Evolutionary conservation across 305 asterid species (phyloP), one percentile per base, ranked within the genome.

Genomic region (Rubia peregrina): DNA sequence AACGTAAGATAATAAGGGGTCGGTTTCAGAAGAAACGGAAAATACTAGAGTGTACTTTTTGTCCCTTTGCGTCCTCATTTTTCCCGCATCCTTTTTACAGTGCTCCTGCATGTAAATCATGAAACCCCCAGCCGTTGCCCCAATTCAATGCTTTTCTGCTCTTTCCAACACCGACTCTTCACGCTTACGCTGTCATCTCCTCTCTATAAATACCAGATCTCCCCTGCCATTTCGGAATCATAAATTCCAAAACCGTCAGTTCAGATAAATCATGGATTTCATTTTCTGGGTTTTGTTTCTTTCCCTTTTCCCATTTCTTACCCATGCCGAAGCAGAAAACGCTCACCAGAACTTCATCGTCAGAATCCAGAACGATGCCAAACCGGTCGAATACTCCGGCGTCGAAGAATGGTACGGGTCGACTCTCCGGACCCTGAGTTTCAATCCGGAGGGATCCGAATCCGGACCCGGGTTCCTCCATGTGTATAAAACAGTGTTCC

Each of bases 401-500:
- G 82, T 83, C 0, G 81, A 88, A 43, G 77, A 81, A 1, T 91
- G 98, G 98, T 91, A 89, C 69, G 80, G 76, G 61, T 74, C 93
- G 73, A 89, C 98, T 68, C 93, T 91, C 21, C 74, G 61, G 51
- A 80, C 80, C 75, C 82, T 91, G 1, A 74, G 49, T 69, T 81
- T 87, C 0, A 67, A 72, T 51, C 57, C 72, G 57, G 30, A 60
- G 40, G 75, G 82, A 2, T 74, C 72, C n/a, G 44, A 65, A 0
- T 22, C 46, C 7, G 33, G 73, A 6, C 5, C 83, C 69, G 81
- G 73, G 0, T 79, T 89, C 46, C 78, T 89, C 14, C 96, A 91
- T 64, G 80, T 86, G 19, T 91, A 91, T 74, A 80, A 49, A 78
- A 88, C 88, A 1, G 94, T 89, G 22, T 85, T 91, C 70, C 94